Base-by-base conservation (phyloP, 2,329 filamentous ascomycete species). In the Monosporascus sp. region DNA sequence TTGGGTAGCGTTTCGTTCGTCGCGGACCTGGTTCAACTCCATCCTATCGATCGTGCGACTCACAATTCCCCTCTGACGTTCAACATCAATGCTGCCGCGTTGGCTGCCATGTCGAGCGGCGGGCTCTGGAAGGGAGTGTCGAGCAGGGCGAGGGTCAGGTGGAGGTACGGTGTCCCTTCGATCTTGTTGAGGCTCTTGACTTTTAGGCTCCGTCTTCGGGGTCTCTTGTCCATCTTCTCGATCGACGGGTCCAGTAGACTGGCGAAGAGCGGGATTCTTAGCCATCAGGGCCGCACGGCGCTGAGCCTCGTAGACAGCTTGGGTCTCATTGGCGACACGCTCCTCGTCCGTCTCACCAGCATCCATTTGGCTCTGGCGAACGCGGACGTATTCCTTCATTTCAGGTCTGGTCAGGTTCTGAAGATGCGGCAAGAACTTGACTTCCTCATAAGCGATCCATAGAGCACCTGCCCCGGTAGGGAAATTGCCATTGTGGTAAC, bases 401-500 rank as follows among this genome's bases (percentile, higher is more conserved):
- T 86, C 82, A 1, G 74, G 71, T 9, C 82, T 70, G 4, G 68
- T 75, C 1, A 86, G 68, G 1, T 68, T 60, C n/a, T 71, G 65
- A 0, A 87, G 70, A 48, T 85, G 81, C 1, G 74, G 71, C 24
- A 86, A 77, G 24, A 85, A 79, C 37, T 77, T 75, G 11, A 85
- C 79, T 49, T 86, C 81, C 16, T 86, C 81, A 57, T 82, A 85
- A 6, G 77, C 70, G 38, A 86, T 81, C 83, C 83, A 86, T 1
- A 86, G 65, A 1, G 79, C 81, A 14, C 83, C 83, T 1, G 82
- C 78, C 1, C 82, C 82, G 2, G 68, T 66, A 0, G 84, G 84
- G 52, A 84, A 86, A 64, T 86, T 85, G 37, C 80, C 82, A 35
- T 80, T 73, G 1, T 83, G 70, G 31, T 74, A 76, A 0, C 80